Conservation (phyloP, 805 yeast genomes). For the Sugiyamaella americana region DNA sequence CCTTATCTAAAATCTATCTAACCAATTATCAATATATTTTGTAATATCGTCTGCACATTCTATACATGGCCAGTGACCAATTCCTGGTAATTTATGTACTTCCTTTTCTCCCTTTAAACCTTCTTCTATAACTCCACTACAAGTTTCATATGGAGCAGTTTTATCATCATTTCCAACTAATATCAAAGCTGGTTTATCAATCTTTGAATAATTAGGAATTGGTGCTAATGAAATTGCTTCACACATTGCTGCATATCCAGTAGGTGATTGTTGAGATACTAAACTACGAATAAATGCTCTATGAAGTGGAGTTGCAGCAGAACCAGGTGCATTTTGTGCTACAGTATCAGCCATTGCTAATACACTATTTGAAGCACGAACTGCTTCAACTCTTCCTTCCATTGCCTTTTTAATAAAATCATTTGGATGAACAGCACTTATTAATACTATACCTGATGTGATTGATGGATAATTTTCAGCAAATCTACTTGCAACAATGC, state of each 20-base stretch:
- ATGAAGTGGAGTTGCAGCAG: conserved; percentile 1
- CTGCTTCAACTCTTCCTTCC: neutral
- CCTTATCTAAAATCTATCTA: too few species aligned
- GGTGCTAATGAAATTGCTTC: neutral
- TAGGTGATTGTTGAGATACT: conserved; percentile 3
- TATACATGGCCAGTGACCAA: conserved; percentile 11
- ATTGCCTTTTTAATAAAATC: neutral
- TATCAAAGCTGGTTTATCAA: neutral
- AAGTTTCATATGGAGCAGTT: conserved; percentile 8
- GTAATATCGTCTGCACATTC: neutral
- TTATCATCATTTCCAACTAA: conserved; percentile 2
- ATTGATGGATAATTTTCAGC: conserved; percentile 4
- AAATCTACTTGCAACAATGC: conserved; percentile 4
- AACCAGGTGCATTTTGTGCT: conserved; percentile 6
- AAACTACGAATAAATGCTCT: conserved; percentile 6
- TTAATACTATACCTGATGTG: neutral
- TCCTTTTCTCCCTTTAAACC: neutral
- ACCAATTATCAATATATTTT: neutral
- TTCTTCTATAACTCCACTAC: neutral
- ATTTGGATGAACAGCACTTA: neutral
- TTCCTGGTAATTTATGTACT: conserved; percentile 1
- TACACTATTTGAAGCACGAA: neutral
- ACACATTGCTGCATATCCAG: conserved; percentile 7
- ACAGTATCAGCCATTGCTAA: conserved; percentile 5
- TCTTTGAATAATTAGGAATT: neutral